Percentiles rank a stretch among this genome's conserved stretches.
phyloP scores from a whole-genome alignment of 495 filamentous ascomycete genomes.

The Immersiella caudata region DNA sequence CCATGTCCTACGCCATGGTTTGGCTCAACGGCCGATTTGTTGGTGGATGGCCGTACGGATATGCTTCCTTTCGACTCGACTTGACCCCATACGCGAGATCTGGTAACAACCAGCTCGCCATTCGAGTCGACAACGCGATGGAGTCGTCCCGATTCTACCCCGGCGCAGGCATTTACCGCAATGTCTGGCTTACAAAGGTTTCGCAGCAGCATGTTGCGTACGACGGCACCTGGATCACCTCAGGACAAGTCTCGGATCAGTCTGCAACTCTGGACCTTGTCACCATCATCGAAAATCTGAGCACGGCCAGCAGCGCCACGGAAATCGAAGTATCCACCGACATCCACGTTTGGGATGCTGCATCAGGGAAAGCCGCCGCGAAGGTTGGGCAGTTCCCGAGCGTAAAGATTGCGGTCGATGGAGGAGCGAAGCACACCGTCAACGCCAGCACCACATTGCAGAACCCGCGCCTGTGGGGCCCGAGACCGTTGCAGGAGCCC shows the following conservation, averaged over 20 bases:
- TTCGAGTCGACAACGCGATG: slow-evolving; percentile 50
- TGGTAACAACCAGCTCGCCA: slow-evolving; percentile 50
- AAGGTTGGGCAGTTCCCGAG: slow-evolving; percentile 33
- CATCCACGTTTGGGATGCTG: slow-evolving; percentile 30
- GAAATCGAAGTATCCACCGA: slow-evolving; percentile 37
- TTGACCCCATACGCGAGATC: slow-evolving; percentile 46
- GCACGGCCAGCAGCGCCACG: slow-evolving; percentile 18
- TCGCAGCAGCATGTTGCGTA: slow-evolving; percentile 47
- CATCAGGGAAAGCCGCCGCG: slow-evolving; percentile 26
- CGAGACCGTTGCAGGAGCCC: slow-evolving; percentile 45
- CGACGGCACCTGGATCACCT: slow-evolving; percentile 50
- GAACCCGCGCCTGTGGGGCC: slow-evolving; percentile 52
- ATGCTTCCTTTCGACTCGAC: slow-evolving; percentile 53
- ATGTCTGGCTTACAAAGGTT: slow-evolving; percentile 53
- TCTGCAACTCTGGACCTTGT: slow-evolving; percentile 45
- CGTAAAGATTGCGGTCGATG: slow-evolving; percentile 29
- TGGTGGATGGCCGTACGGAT: slow-evolving; percentile 56
- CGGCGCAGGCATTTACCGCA: slow-evolving; percentile 54
- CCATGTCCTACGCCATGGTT: slow-evolving; percentile 53
- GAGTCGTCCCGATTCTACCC: slow-evolving; percentile 56
- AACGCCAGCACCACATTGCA: slow-evolving; percentile 39
- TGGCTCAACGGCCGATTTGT: slow-evolving; percentile 56
- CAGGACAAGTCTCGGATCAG: slow-evolving; percentile 40
- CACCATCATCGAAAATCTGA: slow-evolving; percentile 46
- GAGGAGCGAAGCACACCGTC: slow-evolving; percentile 34